Percentiles rank a stretch among this genome's conserved stretches.
phyloP scores from a whole-genome alignment of 169 alveolate genomes.

The Cryptosporidium sp. region DNA sequence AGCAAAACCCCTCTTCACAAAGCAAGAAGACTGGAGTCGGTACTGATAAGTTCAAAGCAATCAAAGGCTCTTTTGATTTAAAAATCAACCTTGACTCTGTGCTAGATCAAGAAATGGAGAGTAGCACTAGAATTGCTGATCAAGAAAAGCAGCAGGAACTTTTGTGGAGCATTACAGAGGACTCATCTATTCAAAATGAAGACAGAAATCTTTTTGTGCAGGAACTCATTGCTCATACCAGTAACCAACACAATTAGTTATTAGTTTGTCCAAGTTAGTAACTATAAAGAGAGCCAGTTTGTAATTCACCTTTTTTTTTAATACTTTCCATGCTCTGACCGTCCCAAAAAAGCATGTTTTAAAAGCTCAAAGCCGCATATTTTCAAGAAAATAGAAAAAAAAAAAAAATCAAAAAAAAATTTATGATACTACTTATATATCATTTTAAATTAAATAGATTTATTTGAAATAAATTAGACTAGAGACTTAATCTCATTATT shows the following conservation, averaged over 20 bases:
- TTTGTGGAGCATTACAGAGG: constrained; percentile 55
- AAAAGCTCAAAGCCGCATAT: no score
- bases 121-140: neutral
- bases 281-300: neutral
- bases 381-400: no score
- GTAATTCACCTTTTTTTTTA: neutral
- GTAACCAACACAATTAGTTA: neutral
- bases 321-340: neutral
- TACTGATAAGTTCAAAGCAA: neutral
- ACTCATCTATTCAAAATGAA: constrained; percentile 22
- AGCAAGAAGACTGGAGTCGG: neutral
- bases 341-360: no score
- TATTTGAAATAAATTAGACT: neutral
- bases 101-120: constrained; percentile 27
- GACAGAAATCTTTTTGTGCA: constrained; percentile 26
- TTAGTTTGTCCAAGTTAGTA: constrained; percentile 6
- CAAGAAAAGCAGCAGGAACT: constrained; percentile 52
- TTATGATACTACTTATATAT: neutral
- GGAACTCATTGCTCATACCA: constrained; percentile 23
- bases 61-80: neutral
- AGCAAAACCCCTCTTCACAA: neutral
- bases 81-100: constrained; percentile 14
- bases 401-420: neutral
- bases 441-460: constrained; percentile 11
- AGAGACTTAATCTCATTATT: constrained; percentile 18